Evolutionary conservation across 1,284 basidiomycete genomes (phyloP).

Genomic region (Naganishia cerealis): DNA sequence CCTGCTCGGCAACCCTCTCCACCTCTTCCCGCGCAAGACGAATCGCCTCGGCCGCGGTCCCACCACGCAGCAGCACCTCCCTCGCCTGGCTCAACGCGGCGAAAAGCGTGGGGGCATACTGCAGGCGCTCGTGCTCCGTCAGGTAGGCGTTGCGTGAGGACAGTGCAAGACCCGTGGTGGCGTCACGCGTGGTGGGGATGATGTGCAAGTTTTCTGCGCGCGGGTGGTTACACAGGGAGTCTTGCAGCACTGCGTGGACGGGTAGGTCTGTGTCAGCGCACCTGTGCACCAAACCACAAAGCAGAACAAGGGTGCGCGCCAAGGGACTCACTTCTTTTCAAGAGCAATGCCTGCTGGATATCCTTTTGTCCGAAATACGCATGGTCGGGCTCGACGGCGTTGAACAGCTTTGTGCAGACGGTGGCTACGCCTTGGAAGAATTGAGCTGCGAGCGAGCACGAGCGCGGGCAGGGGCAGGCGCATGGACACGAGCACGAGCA

Average conservation of each 20-base stretch:
- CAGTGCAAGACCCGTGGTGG: slow-evolving; percentile 70
- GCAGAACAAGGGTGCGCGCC: not conserved
- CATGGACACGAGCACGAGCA: not conserved
- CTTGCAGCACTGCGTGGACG: slow-evolving; percentile 61
- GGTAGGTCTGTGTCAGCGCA: not conserved
- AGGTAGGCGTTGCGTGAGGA: slow-evolving; percentile 91
- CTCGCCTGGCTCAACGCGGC: slow-evolving; percentile 66
- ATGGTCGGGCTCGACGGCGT: slow-evolving; percentile 84
- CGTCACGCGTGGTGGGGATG: slow-evolving; percentile 72
- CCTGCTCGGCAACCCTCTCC: slow-evolving; percentile 40
- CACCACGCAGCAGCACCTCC: slow-evolving; percentile 27
- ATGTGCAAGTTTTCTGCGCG: slow-evolving; percentile 70
- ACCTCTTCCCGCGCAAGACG: slow-evolving; percentile 51
- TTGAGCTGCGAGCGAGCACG: slow-evolving; percentile 65
- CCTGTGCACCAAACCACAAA: not conserved
- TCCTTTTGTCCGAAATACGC: slow-evolving; percentile 98
- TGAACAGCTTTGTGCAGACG: slow-evolving; percentile 91
- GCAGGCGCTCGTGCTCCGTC: slow-evolving; percentile 61
- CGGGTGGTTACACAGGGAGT: slow-evolving; percentile 78
- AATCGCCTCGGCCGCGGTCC: slow-evolving; percentile 35
- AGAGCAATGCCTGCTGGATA: slow-evolving; percentile 88
- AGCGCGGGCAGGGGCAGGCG: not conserved
- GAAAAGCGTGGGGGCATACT: slow-evolving; percentile 70
- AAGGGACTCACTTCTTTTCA: slow-evolving; percentile 63
- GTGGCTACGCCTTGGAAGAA: slow-evolving; percentile 97